Evolutionary conservation across 129 eudicot species (phyloP), one percentile per base, ranked within the genome.

Genomic region (Chrysanthemum lavandulifolium): DNA sequence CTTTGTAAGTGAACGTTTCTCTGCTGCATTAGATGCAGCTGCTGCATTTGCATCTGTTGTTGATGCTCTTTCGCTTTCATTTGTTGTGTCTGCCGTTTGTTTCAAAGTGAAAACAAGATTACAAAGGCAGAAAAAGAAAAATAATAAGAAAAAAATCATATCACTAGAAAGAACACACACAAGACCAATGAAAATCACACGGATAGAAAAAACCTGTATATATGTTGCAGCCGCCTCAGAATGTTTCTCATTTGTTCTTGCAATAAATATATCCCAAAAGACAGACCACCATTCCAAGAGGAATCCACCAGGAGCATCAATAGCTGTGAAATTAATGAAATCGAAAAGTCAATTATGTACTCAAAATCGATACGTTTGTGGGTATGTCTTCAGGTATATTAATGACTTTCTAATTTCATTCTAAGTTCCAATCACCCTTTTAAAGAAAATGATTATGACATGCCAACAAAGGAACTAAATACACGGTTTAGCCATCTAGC

Each of bases 301-400:
- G 81, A 93, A 93, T 14, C 98, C 98, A 27, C 98, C 98, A 73
- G 98, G 98, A 19, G 98, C 98, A 84, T 93, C 98, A 50, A 94
- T 90, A 68, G 98, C 98, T 94, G 89, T 19, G 45, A 60, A 60
- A 60, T 60, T 36, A 60, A 14, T 23, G 18, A 60, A 11, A 21
- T 25, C 36, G 6, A 36, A 59, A 31, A 23, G 3, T 27, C 65
- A 60, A 13, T 60, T 12, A 25, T 12, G 45, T 60, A 60, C 6
- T 60, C 43, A 27, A 12, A 40, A 12, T 60, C 2, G 25, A 60
- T 21, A 36, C 36, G 6, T 60, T 14, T 60, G 40, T 4, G 6
- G 15, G 36, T 12, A 18, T 60, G 18, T 60, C 45, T 11, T 60
- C 16, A 11, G 0, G 10, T 60, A 60, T 12, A 60, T 60, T 13